Evolutionary conservation across 2,329 filamentous ascomycete genomes (phyloP).

Genomic region (Ustulina deusta): DNA sequence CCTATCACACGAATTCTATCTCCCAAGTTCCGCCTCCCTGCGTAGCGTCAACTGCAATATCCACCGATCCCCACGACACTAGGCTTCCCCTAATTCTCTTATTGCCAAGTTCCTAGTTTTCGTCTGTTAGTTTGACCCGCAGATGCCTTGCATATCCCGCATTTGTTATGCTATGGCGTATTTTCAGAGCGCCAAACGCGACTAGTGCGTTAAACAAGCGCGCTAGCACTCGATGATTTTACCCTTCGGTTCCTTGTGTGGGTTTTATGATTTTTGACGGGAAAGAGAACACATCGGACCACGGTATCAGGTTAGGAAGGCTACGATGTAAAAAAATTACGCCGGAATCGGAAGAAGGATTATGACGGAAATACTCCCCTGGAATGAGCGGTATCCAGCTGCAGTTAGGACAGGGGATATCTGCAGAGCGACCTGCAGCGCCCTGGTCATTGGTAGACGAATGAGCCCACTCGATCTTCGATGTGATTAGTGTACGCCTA

Average conservation of each 20-base stretch:
- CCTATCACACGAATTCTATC: slow-evolving; percentile 19
- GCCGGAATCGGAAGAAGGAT: not conserved
- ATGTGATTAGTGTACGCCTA: slow-evolving; percentile 18
- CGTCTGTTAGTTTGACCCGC: slow-evolving; percentile 11
- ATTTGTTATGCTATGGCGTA: slow-evolving; percentile 14
- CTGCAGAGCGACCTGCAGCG: slow-evolving; percentile 33
- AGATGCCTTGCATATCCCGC: slow-evolving; percentile 28
- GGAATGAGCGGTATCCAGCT: slow-evolving; percentile 10
- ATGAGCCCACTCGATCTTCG: slow-evolving; percentile 5
- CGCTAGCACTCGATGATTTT: not conserved
- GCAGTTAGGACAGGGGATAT: slow-evolving; percentile 23
- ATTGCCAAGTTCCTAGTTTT: slow-evolving; percentile 20
- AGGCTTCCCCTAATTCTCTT: slow-evolving; percentile 18
- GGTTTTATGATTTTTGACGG: too few relatives aligned
- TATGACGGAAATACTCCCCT: not conserved
- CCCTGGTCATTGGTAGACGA: slow-evolving; percentile 19
- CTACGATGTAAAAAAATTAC: not conserved
- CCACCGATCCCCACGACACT: slow-evolving; percentile 24
- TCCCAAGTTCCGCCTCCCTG: slow-evolving; percentile 23
- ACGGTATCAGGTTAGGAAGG: not conserved
- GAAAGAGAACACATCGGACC: not conserved
- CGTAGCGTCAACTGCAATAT: slow-evolving; percentile 11
- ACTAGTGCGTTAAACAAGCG: slow-evolving; percentile 9
- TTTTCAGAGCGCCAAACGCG: slow-evolving; percentile 34
- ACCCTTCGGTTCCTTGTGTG: not conserved